phyloP scores from a whole-genome alignment of 768 basidiomycete genomes.

The Termitomyces sp. region DNA sequence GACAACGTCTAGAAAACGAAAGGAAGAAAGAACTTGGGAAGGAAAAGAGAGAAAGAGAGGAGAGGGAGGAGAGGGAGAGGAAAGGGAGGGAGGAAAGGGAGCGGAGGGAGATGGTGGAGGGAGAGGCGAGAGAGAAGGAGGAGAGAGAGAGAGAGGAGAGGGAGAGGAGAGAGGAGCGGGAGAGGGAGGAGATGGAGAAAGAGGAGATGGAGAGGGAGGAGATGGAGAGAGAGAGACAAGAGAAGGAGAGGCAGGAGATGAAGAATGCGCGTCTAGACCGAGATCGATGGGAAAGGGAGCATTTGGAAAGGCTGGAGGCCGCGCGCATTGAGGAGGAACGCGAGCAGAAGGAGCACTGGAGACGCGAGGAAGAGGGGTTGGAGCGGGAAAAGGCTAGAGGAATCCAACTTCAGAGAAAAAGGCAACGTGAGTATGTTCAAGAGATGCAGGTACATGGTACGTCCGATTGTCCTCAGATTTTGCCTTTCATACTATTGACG shows the following conservation, averaged over 20 bases:
- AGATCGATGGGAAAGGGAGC: background rate
- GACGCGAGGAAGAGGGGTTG: background rate
- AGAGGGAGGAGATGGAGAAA: background rate
- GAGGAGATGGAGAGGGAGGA: background rate
- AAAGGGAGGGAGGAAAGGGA: background rate
- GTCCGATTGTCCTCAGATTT: background rate
- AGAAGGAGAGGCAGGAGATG: background rate
- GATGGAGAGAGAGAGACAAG: background rate
- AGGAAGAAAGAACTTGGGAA: too few species aligned
- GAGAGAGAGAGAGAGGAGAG: background rate
- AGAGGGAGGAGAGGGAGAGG: background rate
- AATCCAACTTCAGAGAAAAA: background rate
- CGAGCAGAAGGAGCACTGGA: background rate
- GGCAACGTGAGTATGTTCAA: background rate
- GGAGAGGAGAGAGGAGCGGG: background rate
- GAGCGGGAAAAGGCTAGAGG: background rate
- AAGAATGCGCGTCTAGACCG: conserved; percentile 1
- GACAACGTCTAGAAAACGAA: too few species aligned
- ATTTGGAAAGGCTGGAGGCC: background rate
- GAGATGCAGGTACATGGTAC: background rate
- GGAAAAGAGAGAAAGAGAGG: background rate
- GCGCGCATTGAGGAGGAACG: background rate
- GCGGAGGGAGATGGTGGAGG: background rate
- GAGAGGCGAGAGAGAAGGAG: background rate
- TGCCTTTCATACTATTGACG: background rate